phyloP scores from a whole-genome alignment of 2,329 filamentous ascomycete genomes.

The Scedosporium minutisporum region DNA sequence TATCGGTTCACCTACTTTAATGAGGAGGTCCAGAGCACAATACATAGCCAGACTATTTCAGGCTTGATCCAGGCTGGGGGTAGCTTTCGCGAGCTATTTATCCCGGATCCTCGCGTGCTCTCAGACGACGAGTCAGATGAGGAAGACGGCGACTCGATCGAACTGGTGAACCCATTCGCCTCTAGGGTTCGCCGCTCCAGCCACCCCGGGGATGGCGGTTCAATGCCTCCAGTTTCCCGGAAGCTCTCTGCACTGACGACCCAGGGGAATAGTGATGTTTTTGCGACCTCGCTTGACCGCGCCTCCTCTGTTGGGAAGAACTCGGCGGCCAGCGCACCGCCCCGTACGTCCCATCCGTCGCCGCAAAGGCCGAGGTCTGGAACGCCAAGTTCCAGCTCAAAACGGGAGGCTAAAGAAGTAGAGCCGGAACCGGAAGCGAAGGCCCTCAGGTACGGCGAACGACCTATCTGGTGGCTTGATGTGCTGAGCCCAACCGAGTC shows the following conservation, averaged over 20 bases:
- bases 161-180: conserved; percentile 11
- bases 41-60: conserved; percentile 91
- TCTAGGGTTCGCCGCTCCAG: conserved; percentile 16
- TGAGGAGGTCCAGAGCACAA: conserved; percentile 89
- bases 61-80: conserved; percentile 80
- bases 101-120: conserved; percentile 72
- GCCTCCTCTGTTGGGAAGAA: background rate
- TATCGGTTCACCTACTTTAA: conserved; percentile 99
- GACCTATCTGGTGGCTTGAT: conserved; percentile 95
- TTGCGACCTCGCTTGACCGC: background rate
- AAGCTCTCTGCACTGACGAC: background rate
- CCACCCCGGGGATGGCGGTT: conserved; percentile 25
- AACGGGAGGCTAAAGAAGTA: background rate
- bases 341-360: background rate
- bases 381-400: background rate
- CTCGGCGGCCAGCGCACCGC: background rate
- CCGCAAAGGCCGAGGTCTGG: background rate
- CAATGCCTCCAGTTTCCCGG: conserved; percentile 18
- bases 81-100: conserved; percentile 79
- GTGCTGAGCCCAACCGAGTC: conserved; percentile 81
- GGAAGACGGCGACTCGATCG: conserved; percentile 27
- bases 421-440: conserved; percentile 16
- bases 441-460: conserved; percentile 58
- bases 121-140: conserved; percentile 65
- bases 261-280: background rate